Percentiles rank a stretch among this genome's conserved stretches.
These are phyloP conservation scores for Cyberlindnera meyerae DNA, from an alignment of 805 yeast genomes.

Conservation along the genomic window DNA sequence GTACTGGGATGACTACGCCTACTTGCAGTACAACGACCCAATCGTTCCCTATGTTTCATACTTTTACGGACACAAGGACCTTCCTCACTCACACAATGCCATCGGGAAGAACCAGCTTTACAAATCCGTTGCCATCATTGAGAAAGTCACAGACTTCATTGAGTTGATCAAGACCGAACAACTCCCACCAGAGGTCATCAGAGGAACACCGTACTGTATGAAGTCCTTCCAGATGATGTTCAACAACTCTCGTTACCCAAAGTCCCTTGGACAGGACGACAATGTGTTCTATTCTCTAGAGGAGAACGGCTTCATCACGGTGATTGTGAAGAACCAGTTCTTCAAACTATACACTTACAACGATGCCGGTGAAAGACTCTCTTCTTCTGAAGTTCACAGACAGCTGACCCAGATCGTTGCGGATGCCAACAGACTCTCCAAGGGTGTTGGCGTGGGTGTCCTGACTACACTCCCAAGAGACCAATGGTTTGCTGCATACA, in stretches of 20 bases:
- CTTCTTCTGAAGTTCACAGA: constrained; percentile 45
- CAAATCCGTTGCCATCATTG: constrained; percentile 73
- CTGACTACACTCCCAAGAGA: constrained; percentile 85
- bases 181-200: constrained; percentile 73
- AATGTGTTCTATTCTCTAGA: constrained; percentile 46
- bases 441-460: constrained; percentile 51
- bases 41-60: constrained; percentile 93
- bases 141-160: constrained; percentile 64
- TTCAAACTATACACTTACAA: constrained; percentile 66
- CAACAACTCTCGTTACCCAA: constrained; percentile 83
- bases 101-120: constrained; percentile 59
- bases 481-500: constrained; percentile 61
- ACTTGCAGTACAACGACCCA: constrained; percentile 86
- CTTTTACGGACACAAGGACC: constrained; percentile 77
- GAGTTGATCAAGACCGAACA: constrained; percentile 62
- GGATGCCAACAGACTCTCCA: constrained; percentile 26
- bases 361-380: constrained; percentile 35
- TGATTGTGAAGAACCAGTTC: constrained; percentile 71
- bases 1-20: constrained; percentile 94
- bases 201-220: constrained; percentile 88
- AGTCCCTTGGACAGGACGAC: constrained; percentile 50
- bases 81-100: constrained; percentile 32
- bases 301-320: constrained; percentile 61
- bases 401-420: constrained; percentile 55
- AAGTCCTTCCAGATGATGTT: constrained; percentile 88